Conservation (phyloP, 1,284 basidiomycete species). For the Calocybe gambosa region DNA sequence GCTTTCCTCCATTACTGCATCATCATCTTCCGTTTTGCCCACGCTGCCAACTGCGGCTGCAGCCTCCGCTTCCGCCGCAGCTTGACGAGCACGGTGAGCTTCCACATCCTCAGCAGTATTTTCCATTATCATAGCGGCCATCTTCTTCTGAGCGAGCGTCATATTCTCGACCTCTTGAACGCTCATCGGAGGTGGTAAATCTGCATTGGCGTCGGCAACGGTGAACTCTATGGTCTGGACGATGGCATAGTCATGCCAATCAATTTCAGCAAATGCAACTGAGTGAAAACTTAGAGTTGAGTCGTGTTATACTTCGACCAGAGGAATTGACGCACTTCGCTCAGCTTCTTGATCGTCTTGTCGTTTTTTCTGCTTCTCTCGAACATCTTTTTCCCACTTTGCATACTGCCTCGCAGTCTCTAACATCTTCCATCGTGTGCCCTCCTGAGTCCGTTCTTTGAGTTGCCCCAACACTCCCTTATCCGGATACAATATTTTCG, state of each 20-base stretch:
- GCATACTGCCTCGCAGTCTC: constrained; percentile 76
- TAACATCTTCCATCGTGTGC: constrained; percentile 70
- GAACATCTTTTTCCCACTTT: constrained; percentile 82
- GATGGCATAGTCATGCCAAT: constrained; percentile 99
- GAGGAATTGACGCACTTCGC: constrained; percentile 46
- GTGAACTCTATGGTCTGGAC: constrained; percentile 99
- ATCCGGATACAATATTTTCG: constrained; percentile 82
- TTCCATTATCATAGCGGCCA: constrained; percentile 99
- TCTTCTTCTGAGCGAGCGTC: constrained; percentile 95
- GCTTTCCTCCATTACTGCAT: constrained; percentile 70
- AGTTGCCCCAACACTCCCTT: constrained; percentile 70
- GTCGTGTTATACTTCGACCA: background rate
- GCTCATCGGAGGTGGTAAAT: constrained; percentile 92
- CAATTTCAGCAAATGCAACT: constrained; percentile 94
- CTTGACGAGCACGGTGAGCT: constrained; percentile 71
- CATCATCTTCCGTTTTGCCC: constrained; percentile 46
- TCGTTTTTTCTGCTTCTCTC: constrained; percentile 81
- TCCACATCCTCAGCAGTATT: constrained; percentile 81
- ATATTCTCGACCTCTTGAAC: constrained; percentile 94
- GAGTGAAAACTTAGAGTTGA: constrained; percentile 9
- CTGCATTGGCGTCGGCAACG: constrained; percentile 82
- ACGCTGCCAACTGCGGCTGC: constrained; percentile 61
- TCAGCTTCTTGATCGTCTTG: constrained; percentile 90
- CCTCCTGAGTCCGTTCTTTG: constrained; percentile 54
- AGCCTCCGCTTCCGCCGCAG: constrained; percentile 73